Evolutionary conservation across 805 yeast species (phyloP).

Genomic region (Kluyveromyces aestuarii): DNA sequence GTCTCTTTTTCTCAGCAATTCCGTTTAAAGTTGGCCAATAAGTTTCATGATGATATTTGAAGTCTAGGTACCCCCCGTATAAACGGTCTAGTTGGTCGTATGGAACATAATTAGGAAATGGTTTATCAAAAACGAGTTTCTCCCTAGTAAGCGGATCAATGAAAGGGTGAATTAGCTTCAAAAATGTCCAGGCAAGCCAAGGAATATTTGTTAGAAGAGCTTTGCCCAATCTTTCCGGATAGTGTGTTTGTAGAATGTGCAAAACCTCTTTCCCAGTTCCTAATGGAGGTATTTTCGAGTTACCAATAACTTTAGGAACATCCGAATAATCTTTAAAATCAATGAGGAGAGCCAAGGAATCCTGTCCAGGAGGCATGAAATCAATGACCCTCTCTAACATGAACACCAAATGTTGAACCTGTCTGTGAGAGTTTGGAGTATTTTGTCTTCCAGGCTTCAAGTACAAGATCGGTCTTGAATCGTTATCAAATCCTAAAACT

Average conservation of each 20-base stretch:
- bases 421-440: slow-evolving; percentile 81
- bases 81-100: slow-evolving; percentile 68
- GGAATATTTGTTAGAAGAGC: slow-evolving; percentile 91
- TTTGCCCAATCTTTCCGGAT: slow-evolving; percentile 93
- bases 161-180: slow-evolving; percentile 87
- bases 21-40: slow-evolving; percentile 71
- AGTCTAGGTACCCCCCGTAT: slow-evolving; percentile 80
- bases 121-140: slow-evolving; percentile 85
- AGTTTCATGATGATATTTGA: slow-evolving; percentile 66
- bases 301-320: slow-evolving; percentile 44
- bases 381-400: slow-evolving; percentile 89
- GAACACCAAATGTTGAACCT: slow-evolving; percentile 91
- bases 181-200: slow-evolving; percentile 85
- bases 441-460: slow-evolving; percentile 93
- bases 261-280: slow-evolving; percentile 85
- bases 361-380: slow-evolving; percentile 95
- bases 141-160: slow-evolving; percentile 94
- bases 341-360: slow-evolving; percentile 79
- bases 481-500: slow-evolving; percentile 83
- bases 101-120: slow-evolving; percentile 78
- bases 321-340: slow-evolving; percentile 75
- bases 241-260: slow-evolving; percentile 90
- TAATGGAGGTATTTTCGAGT: slow-evolving; percentile 76
- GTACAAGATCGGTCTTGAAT: slow-evolving; percentile 85
- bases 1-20: slow-evolving; percentile 50